Evolutionary conservation across 116 monocot species (phyloP).

Genomic region (Dioscorea cayenensis): DNA sequence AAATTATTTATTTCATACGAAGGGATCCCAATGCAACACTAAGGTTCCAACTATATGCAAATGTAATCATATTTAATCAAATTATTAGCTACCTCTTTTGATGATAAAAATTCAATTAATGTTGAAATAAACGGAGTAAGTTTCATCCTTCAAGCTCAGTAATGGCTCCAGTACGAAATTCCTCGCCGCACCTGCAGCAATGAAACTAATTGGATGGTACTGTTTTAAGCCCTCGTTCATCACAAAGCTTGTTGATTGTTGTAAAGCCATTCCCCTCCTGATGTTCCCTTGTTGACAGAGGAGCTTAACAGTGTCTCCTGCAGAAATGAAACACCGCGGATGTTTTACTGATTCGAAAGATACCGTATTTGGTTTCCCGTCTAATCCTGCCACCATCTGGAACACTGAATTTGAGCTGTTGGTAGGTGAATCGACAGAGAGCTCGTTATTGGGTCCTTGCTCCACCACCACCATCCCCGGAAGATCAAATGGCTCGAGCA

Average conservation of each 20-base stretch:
- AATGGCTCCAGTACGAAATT: conserved; percentile 61
- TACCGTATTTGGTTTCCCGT: conserved; percentile 26
- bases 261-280: conserved; percentile 6
- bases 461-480: conserved; percentile 28
- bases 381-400: conserved; percentile 32
- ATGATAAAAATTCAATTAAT: neutral
- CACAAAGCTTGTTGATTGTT: conserved; percentile 32
- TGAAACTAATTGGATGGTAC: conserved; percentile 49
- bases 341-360: conserved; percentile 38
- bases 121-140: conserved; percentile 59
- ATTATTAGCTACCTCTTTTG: no score
- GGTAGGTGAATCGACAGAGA: conserved; percentile 5
- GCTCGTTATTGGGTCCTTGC: conserved; percentile 12
- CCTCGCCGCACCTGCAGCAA: conserved; percentile 34
- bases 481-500: conserved; percentile 44
- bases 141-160: conserved; percentile 55
- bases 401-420: conserved; percentile 21
- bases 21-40: no score
- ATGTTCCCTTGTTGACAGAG: conserved; percentile 15
- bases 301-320: conserved; percentile 13
- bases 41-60: no score
- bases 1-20: no score
- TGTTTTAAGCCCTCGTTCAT: conserved; percentile 17
- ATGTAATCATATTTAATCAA: no score
- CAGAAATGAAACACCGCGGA: conserved; percentile 39